Percentiles rank a stretch among this genome's conserved stretches.
Evolutionary conservation across 192 early-diverging fungal genomes (phyloP).

Genomic region (Backusella sp.): DNA sequence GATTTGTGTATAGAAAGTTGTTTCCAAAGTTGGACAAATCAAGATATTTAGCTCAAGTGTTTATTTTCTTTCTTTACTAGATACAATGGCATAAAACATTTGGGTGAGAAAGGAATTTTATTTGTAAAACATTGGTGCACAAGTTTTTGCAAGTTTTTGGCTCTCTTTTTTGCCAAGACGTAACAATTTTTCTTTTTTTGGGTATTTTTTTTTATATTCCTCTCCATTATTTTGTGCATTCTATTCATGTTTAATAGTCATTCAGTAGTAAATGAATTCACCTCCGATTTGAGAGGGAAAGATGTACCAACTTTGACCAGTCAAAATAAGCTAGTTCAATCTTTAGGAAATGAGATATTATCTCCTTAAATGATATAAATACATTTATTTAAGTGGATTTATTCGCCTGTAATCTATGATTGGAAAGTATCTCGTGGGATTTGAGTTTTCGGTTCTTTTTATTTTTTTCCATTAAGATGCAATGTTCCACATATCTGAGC

Average conservation of each 20-base stretch:
- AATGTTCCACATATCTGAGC: background rate
- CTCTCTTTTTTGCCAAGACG: background rate
- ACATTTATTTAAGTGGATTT: background rate
- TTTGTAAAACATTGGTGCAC: background rate
- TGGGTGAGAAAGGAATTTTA: background rate
- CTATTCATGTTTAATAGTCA: background rate
- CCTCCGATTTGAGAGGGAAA: background rate
- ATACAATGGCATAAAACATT: background rate
- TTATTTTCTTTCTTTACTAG: background rate
- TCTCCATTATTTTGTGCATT: background rate
- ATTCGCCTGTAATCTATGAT: background rate
- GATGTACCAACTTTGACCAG: background rate
- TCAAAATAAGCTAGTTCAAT: background rate
- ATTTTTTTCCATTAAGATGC: background rate
- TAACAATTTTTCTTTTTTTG: slow-evolving; percentile 6
- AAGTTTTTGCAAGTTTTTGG: background rate
- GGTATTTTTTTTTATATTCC: background rate
- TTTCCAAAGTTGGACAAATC: background rate
- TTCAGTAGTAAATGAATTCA: background rate
- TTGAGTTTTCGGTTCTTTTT: background rate
- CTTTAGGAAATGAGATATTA: background rate
- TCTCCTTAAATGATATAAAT: slow-evolving; percentile 4
- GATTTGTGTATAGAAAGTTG: background rate
- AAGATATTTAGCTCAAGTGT: no score
- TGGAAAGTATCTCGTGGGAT: background rate